Percentiles rank a stretch among this genome's conserved stretches.
Conservation (phyloP, 1,139 yeast species). For the Pichia sp. region DNA sequence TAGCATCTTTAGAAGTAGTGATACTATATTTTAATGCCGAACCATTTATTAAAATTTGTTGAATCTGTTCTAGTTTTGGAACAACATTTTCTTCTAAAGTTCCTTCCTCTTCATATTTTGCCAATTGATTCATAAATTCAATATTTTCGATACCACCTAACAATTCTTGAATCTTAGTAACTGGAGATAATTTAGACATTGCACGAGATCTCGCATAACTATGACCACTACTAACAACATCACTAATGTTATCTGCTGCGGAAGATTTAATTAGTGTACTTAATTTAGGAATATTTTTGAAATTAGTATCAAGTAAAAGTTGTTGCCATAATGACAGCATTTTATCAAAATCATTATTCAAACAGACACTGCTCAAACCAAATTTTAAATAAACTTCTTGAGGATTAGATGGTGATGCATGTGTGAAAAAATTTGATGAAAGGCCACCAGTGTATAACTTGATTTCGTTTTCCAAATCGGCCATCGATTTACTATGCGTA, state of each 20-base stretch:
- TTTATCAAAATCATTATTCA: conserved; percentile 56
- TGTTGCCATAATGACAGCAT: conserved; percentile 65
- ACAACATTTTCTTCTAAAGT: conserved; percentile 48
- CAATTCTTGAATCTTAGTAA: conserved; percentile 55
- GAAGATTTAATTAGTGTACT: conserved; percentile 65
- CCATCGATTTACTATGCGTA: conserved; percentile 61
- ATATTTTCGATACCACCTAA: conserved; percentile 74
- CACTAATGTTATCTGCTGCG: conserved; percentile 73
- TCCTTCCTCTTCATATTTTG: conserved; percentile 51
- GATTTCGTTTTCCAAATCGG: conserved; percentile 79
- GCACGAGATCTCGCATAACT: conserved; percentile 70
- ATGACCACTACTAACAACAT: conserved; percentile 85
- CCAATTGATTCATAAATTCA: conserved; percentile 58
- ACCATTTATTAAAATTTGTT: conserved; percentile 37
- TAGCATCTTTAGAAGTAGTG: conserved; percentile 48
- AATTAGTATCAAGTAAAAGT: conserved; percentile 63
- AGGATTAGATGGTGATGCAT: conserved; percentile 49
- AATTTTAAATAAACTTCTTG: conserved; percentile 43
- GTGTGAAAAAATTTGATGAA: conserved; percentile 49
- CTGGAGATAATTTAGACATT: conserved; percentile 54
- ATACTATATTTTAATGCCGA: conserved; percentile 47
- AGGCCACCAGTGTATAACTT: conserved; percentile 84
- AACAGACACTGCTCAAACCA: conserved; percentile 61
- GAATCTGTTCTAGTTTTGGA: conserved; percentile 57
- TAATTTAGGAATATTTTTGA: conserved; percentile 64